Evolutionary conservation across 2,329 filamentous ascomycete species (phyloP).

Genomic region (Cercospora beticola): DNA sequence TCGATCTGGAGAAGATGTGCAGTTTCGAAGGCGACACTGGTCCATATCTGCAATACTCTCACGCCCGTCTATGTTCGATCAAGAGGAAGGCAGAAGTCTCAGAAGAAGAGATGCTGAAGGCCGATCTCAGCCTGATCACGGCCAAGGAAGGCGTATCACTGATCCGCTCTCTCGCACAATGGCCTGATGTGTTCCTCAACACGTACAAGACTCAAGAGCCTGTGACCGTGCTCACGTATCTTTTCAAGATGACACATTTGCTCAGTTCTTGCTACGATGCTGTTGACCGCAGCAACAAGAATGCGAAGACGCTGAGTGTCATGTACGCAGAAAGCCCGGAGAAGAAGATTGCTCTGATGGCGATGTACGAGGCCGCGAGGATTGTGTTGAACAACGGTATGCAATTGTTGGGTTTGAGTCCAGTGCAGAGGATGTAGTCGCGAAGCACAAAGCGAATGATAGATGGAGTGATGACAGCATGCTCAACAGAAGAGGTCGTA

Average conservation of each 20-base stretch:
- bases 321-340: slow-evolving; percentile 71
- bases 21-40: slow-evolving; percentile 84
- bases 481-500: not conserved
- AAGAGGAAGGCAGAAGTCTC: slow-evolving; percentile 57
- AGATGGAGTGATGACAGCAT: not conserved
- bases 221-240: slow-evolving; percentile 65
- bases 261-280: slow-evolving; percentile 80
- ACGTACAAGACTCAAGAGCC: slow-evolving; percentile 81
- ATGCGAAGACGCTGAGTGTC: slow-evolving; percentile 60
- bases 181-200: slow-evolving; percentile 81
- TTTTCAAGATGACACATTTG: slow-evolving; percentile 84
- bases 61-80: slow-evolving; percentile 66
- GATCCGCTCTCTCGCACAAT: slow-evolving; percentile 74
- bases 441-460: not conserved
- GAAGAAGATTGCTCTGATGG: slow-evolving; percentile 69
- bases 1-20: slow-evolving; percentile 79
- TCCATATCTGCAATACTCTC: slow-evolving; percentile 80
- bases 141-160: slow-evolving; percentile 73
- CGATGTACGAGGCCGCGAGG: slow-evolving; percentile 73
- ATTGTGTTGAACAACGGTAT: slow-evolving; percentile 81
- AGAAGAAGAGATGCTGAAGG: slow-evolving; percentile 57
- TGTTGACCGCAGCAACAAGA: slow-evolving; percentile 36
- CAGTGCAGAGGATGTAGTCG: slow-evolving; percentile 62
- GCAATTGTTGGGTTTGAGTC: slow-evolving; percentile 73
- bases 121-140: slow-evolving; percentile 66